phyloP scores from a whole-genome alignment of 129 eudicot species.

The Oenanthe sinensis region DNA sequence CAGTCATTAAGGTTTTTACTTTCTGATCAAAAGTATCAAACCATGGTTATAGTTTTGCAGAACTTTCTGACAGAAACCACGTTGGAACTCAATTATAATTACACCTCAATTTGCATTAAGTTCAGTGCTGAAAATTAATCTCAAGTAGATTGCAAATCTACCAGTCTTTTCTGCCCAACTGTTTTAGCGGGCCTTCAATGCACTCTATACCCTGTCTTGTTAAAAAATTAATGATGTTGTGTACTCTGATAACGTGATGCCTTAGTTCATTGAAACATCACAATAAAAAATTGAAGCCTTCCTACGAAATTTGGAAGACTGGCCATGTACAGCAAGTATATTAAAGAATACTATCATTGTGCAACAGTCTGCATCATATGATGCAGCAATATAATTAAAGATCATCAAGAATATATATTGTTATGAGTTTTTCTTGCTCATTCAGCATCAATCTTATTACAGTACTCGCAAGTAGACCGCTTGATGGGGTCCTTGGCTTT shows the following conservation, averaged over 20 bases:
- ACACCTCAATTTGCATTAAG: background rate
- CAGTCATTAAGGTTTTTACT: background rate
- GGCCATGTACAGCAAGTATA: background rate
- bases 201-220: background rate
- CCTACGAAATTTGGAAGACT: background rate
- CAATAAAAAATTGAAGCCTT: background rate
- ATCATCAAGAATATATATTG: background rate
- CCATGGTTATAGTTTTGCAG: background rate
- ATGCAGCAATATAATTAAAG: background rate
- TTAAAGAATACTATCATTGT: background rate
- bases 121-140: background rate
- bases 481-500: slow-evolving; percentile 7
- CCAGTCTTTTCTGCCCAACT: background rate
- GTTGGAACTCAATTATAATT: too few species aligned
- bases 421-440: too few species aligned
- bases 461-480: background rate
- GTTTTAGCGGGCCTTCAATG: background rate
- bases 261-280: background rate
- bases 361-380: background rate
- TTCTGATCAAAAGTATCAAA: background rate
- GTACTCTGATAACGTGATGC: background rate
- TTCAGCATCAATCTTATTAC: background rate
- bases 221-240: background rate
- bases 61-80: background rate
- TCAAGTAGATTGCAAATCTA: background rate